These are phyloP conservation scores for Lachnellula occidentalis DNA, from an alignment of 2,329 filamentous ascomycete species.

Conservation along the genomic window DNA sequence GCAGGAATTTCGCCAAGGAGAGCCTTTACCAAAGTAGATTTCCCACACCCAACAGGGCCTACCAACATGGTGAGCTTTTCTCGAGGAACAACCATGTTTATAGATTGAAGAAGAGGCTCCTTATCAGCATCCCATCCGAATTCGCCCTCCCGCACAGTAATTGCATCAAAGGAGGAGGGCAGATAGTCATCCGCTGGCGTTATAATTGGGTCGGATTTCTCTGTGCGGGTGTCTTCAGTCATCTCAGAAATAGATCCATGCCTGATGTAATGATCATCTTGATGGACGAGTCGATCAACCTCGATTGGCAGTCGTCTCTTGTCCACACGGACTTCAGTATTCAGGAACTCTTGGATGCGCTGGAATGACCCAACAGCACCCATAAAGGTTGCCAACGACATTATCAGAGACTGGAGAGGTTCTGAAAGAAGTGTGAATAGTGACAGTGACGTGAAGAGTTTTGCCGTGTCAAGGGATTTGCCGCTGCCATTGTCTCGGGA, in stretches of 20 bases:
- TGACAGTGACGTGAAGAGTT: slow-evolving; percentile 24
- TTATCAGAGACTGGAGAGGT: slow-evolving; percentile 18
- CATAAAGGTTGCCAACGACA: slow-evolving; percentile 17
- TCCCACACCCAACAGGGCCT: slow-evolving; percentile 28
- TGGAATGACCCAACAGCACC: slow-evolving; percentile 18
- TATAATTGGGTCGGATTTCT: neutral
- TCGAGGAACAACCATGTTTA: slow-evolving; percentile 4
- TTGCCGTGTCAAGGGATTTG: slow-evolving; percentile 1
- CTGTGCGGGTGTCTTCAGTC: neutral
- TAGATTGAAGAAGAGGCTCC: slow-evolving; percentile 1
- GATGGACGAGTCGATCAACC: neutral
- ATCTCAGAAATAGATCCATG: neutral
- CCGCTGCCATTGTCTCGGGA: neutral
- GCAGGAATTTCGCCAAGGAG: slow-evolving; percentile 21
- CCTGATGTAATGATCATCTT: neutral
- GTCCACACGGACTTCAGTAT: slow-evolving; percentile 2
- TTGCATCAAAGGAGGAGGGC: neutral
- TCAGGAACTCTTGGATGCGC: slow-evolving; percentile 25
- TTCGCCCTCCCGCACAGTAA: neutral
- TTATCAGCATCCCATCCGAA: slow-evolving; percentile 1
- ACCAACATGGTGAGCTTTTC: slow-evolving; percentile 22
- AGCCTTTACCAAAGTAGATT: slow-evolving; percentile 22
- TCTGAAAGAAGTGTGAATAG: slow-evolving; percentile 21
- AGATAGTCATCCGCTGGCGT: neutral
- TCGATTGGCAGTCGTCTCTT: neutral